phyloP scores from a whole-genome alignment of 2,329 filamentous ascomycete species.

The Ophiocordyceps unilateralis region DNA sequence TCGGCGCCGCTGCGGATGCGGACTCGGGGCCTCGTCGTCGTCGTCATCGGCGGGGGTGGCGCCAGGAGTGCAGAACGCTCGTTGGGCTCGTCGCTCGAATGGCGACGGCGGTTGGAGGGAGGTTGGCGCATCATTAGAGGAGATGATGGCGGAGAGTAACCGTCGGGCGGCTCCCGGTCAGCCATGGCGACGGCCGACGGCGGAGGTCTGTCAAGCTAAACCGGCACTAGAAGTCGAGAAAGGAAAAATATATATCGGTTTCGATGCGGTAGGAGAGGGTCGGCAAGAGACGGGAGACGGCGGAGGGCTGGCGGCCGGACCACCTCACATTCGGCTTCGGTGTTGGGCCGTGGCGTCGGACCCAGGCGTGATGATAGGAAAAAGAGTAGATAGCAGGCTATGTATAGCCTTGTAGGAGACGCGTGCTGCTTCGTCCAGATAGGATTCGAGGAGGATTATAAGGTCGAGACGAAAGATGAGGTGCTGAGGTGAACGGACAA shows the following conservation, averaged over 20 bases:
- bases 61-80: constrained; percentile 27
- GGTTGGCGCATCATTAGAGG: constrained; percentile 15
- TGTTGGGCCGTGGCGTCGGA: background rate
- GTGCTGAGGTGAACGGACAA: too few species aligned
- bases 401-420: background rate
- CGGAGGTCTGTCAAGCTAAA: too few species aligned
- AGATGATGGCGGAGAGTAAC: constrained; percentile 15
- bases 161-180: constrained; percentile 10
- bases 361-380: background rate
- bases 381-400: background rate
- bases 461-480: background rate
- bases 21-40: constrained; percentile 16
- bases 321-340: background rate
- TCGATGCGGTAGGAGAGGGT: background rate
- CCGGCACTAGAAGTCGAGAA: too few species aligned
- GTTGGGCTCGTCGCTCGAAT: constrained; percentile 17
- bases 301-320: background rate
- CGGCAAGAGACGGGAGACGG: background rate
- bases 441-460: background rate
- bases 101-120: constrained; percentile 8
- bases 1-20: constrained; percentile 19
- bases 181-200: constrained; percentile 13
- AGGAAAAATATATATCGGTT: background rate
- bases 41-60: constrained; percentile 11
- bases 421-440: background rate